Percentiles rank a stretch among this genome's conserved stretches.
phyloP scores from a whole-genome alignment of 768 basidiomycete genomes.

The Amanita polypyramis region DNA sequence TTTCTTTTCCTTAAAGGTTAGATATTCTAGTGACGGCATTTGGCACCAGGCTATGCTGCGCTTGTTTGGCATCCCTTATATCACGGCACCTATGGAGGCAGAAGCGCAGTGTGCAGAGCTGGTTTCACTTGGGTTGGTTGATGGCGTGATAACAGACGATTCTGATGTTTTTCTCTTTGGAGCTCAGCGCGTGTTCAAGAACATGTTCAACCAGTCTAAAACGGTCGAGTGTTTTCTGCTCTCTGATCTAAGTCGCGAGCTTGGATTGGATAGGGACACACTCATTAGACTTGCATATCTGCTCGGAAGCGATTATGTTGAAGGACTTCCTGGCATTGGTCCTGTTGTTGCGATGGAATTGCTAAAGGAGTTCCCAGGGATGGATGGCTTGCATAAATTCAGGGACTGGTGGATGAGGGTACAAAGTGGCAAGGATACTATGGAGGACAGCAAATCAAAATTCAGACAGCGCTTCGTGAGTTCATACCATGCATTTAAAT shows the following conservation, averaged over 20 bases:
- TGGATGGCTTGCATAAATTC: conserved; percentile 77
- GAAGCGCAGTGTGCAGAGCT: conserved; percentile 98
- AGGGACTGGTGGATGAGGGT: conserved; percentile 93
- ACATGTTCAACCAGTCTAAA: conserved; percentile 99
- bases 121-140: conserved; percentile 74
- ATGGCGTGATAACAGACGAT: conserved; percentile 98
- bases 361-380: conserved; percentile 84
- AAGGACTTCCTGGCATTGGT: conserved; percentile 85
- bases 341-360: conserved; percentile 97
- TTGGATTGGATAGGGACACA: conserved; percentile 78
- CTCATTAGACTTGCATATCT: conserved; percentile 88
- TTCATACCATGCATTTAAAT: not conserved
- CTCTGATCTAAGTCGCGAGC: conserved; percentile 75
- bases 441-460: conserved; percentile 59
- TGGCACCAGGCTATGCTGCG: conserved; percentile 68
- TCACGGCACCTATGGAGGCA: conserved; percentile 98
- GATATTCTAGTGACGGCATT: not conserved
- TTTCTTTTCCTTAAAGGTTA: conserved; percentile 8
- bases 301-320: conserved; percentile 93
- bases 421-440: conserved; percentile 78
- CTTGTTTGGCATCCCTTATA: conserved; percentile 94
- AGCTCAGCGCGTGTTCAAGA: conserved; percentile 91
- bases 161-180: conserved; percentile 99
- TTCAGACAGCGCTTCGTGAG: conserved; percentile 83
- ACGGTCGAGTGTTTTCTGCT: conserved; percentile 94